Percentiles rank a stretch among this genome's conserved stretches.
Evolutionary conservation across 2,329 filamentous ascomycete genomes (phyloP).

Genomic region (Sporothrix mexicana): DNA sequence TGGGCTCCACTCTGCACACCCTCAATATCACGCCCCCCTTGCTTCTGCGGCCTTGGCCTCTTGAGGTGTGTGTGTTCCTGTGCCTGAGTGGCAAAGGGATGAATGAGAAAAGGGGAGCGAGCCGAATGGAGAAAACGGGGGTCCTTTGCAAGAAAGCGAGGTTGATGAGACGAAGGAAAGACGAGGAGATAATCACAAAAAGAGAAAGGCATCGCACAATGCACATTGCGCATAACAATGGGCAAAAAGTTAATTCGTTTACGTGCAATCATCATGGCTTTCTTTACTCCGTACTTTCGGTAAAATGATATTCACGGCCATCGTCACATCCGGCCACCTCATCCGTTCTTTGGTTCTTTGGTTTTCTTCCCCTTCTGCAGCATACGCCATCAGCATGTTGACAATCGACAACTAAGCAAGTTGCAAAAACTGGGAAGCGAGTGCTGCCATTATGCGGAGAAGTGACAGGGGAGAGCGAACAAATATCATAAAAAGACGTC

Average conservation of each 20-base stretch:
- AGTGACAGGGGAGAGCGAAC: not conserved
- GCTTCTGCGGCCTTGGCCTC: conserved; percentile 20
- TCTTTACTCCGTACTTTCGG: not conserved
- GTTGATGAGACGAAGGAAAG: not conserved
- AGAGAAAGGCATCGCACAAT: not conserved
- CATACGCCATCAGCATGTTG: not conserved
- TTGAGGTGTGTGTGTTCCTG: conserved; percentile 14
- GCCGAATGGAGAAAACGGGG: conserved; percentile 17
- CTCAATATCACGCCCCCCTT: not conserved
- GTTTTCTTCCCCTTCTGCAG: not conserved
- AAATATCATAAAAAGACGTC: not conserved
- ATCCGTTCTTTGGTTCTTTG: not conserved
- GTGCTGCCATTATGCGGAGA: conserved; percentile 23
- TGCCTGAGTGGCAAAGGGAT: conserved; percentile 14
- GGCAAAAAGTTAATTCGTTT: not conserved
- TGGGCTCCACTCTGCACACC: conserved; percentile 4
- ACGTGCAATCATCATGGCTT: not conserved
- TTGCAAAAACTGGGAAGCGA: conserved; percentile 20
- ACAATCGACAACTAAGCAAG: not conserved
- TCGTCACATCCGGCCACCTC: not conserved
- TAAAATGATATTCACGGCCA: not conserved
- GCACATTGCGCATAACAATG: not conserved
- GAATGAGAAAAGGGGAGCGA: not conserved
- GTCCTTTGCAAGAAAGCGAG: not conserved
- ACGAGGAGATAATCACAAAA: conserved; percentile 1